Base-by-base conservation (phyloP, 345 rosid species). In the Alliaria petiolata region DNA sequence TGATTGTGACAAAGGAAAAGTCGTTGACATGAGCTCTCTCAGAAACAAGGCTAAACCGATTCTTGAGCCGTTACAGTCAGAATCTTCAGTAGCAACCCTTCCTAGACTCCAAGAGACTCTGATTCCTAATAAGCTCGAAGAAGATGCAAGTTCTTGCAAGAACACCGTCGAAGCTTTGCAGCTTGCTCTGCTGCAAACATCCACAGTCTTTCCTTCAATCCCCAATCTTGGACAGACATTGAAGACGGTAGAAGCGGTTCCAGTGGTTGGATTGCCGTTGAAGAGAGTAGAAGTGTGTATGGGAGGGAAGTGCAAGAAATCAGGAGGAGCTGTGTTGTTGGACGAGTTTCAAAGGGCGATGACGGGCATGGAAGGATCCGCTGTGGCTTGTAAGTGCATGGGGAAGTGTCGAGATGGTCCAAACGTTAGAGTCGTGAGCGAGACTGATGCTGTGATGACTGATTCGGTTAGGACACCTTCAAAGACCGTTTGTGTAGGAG, bases 371-470 rank as follows among this genome's bases (percentile, higher is more conserved):
- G 83, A 86, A 26, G 93, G 80, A 1, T 83, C 78, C 0, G 83
- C 84, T 39, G 86, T 83, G 38, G 84, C 83, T 57, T 90, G 93
- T 83, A 90, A 86, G 70, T 90, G 93, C 67, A 80, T 87, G 88
- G 91, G 91, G 3, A 87, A 88, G 76, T 88, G 96, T 83, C 77
- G 82, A 63, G 85, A 84, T 10, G 91, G 89, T 20, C 96, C 96
- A 25, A 90, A 86, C 43, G 86, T 85, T 7, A 83, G 83, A 76
- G 73, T 87, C 7, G 51, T 35, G 6, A 72, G 68, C 39, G 72
- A 75, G 64, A 50, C 51, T 7, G 69, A 30, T 17, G 70, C 38
- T 16, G 62, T 49, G 16, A 8, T 62, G 15, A 34, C 56, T 45
- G 82, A 75, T 79, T 70, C 84, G 6, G 66, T 54, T 14, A 68